Evolutionary conservation across 2,329 filamentous ascomycete genomes (phyloP), one percentile per base, ranked within the genome.

Genomic region (Graphium sp.): DNA sequence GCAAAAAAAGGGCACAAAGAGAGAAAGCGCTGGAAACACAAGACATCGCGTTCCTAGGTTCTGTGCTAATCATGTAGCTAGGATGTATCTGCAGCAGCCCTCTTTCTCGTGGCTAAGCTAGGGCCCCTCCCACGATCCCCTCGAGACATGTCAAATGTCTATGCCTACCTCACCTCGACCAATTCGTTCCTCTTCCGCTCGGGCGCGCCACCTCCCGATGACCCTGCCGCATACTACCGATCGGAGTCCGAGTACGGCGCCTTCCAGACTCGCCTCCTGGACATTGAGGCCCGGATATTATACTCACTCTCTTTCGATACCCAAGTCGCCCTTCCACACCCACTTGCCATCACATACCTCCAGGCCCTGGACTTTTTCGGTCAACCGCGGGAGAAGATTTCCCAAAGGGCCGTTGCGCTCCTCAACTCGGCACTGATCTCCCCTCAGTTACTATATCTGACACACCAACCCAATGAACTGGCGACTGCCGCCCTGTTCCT

Each of bases 401-500:
- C 32, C n/a, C n/a, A 21, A 4, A 66, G 73, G 22, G 68, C 74
- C 0, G 59, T 92, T 24, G 72, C 74, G 29, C 75, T 92, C 44
- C 62, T 95, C n/a, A 95, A 93, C 48, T 73, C 80, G 6, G 76
- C 81, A 3, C 57, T 98, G 8, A 54, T 94, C 19, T 89, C 78
- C 24, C 85, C 89, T 7, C 87, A 95, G 51, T 60, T 91, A 46
- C 58, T 94, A 10, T 94, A 91, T 48, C 58, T 92, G 17, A 95
- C 89, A 3, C 85, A 94, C 45, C 89, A 95, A 47, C 87, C 89
- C 2, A 68, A 78, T 35, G 70, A 75, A 15, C 59, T 98, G 7
- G 87, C 89, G 5, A 82, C 83, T 3, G 81, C 85, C 2, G 82
- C 85, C 1, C 78, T 94, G 18, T 98, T 95, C 47, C 69, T 83